phyloP scores from a whole-genome alignment of 805 yeast species.

The Danielia reshetovae region DNA sequence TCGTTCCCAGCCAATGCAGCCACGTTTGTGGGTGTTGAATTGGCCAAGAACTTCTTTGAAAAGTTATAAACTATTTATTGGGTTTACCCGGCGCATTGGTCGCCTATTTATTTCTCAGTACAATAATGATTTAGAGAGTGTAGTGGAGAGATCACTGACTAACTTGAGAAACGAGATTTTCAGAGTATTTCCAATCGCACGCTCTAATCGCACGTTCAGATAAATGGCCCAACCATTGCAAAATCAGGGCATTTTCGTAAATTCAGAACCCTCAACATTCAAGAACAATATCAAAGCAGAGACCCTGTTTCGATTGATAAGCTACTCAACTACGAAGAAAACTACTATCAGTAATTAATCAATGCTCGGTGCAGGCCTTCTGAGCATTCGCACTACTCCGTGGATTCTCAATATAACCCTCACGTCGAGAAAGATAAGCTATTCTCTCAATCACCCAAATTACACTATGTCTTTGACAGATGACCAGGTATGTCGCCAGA shows the following conservation, averaged over 20 bases:
- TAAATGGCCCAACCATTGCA: no score
- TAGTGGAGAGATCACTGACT: no score
- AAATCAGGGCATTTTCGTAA: no score
- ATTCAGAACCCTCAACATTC: no score
- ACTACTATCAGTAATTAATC: no score
- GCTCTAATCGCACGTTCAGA: no score
- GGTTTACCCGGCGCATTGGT: background rate
- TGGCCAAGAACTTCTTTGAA: conserved; percentile 50
- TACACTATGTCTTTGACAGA: conserved; percentile 27
- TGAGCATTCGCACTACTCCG: conserved; percentile 13
- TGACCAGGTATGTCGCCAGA: conserved; percentile 28
- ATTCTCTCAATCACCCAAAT: conserved; percentile 6
- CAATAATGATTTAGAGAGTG: no score
- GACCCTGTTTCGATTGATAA: no score
- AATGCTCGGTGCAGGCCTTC: conserved; percentile 11
- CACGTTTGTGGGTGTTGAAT: conserved; percentile 91
- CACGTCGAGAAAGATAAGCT: conserved; percentile 20
- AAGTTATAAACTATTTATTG: conserved; percentile 15
- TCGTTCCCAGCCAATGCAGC: conserved; percentile 99
- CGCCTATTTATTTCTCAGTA: background rate
- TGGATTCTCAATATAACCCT: conserved; percentile 13
- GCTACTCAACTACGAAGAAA: no score
- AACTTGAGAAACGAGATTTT: no score
- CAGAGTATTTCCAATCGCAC: no score
- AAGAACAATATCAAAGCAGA: no score